A percentile compares a stretch with the other conserved stretches of the same genome.
Conservation (phyloP, 441 rosid species). For the Breynia disticha region DNA sequence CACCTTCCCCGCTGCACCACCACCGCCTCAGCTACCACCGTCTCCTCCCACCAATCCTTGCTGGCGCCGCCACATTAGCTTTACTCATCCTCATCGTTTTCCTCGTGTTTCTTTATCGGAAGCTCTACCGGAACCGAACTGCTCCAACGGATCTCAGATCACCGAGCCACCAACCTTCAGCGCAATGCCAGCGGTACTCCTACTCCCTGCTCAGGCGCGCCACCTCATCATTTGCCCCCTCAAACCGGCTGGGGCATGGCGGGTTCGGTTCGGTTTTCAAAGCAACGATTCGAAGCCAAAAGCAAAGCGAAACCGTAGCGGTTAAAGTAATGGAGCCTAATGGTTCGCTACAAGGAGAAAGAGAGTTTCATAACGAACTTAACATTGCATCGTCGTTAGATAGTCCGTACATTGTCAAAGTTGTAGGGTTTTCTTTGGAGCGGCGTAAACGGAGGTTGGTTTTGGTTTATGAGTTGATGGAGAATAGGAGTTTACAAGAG, state of each 20-base stretch:
- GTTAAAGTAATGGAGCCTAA: conserved; percentile 78
- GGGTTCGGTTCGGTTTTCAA: conserved; percentile 86
- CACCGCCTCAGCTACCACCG: conserved; percentile 17
- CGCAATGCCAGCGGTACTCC: conserved; percentile 38
- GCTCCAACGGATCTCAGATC: conserved; percentile 28
- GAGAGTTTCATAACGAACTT: conserved; percentile 91
- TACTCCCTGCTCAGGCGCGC: conserved; percentile 69
- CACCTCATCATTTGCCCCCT: conserved; percentile 54
- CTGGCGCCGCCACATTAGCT: conserved; percentile 45
- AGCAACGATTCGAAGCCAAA: conserved; percentile 31
- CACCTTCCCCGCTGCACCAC: conserved; percentile 12
- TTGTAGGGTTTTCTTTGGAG: conserved; percentile 66
- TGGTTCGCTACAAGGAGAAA: conserved; percentile 80
- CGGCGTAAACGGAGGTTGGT: conserved; percentile 54
- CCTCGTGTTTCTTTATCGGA: conserved; percentile 40
- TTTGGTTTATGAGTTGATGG: conserved; percentile 74
- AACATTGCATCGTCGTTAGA: conserved; percentile 61
- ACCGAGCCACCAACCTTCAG: conserved; percentile 48
- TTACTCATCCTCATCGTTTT: conserved; percentile 36
- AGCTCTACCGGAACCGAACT: conserved; percentile 51
- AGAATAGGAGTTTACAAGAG: conserved; percentile 69
- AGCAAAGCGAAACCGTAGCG: conserved; percentile 37
- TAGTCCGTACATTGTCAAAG: conserved; percentile 45
- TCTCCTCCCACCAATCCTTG: conserved; percentile 33
- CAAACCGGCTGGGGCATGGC: conserved; percentile 72